Conservation (phyloP, 495 filamentous ascomycete genomes). For the Oleoguttula mirabilis region DNA sequence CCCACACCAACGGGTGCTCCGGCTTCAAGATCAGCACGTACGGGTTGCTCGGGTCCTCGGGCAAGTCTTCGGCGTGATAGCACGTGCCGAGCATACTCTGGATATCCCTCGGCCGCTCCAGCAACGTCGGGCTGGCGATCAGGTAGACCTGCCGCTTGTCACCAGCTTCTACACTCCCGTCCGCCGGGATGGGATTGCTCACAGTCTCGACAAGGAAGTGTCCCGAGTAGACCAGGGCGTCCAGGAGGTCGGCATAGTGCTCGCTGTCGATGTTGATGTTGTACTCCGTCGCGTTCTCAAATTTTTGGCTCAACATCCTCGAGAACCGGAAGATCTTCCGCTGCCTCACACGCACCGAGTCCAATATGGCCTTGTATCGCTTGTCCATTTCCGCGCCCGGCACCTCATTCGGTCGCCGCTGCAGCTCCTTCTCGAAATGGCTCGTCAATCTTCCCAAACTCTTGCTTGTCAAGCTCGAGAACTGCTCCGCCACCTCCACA, state of each 20-base stretch:
- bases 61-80: constrained; percentile 60
- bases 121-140: constrained; percentile 70
- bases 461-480: constrained; percentile 83
- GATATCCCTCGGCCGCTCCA: constrained; percentile 63
- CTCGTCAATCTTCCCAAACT: constrained; percentile 73
- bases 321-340: constrained; percentile 79
- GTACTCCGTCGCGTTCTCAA: constrained; percentile 93
- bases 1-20: constrained; percentile 68
- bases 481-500: constrained; percentile 97
- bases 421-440: constrained; percentile 85
- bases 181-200: constrained; percentile 35
- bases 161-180: background rate
- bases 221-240: constrained; percentile 67
- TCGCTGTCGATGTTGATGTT: constrained; percentile 59
- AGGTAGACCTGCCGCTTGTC: constrained; percentile 47
- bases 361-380: constrained; percentile 84
- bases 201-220: constrained; percentile 70
- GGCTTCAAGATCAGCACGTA: constrained; percentile 80
- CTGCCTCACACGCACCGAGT: constrained; percentile 91
- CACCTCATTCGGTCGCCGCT: constrained; percentile 67
- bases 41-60: constrained; percentile 58
- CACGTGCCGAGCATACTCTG: constrained; percentile 77
- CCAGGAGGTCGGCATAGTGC: constrained; percentile 59
- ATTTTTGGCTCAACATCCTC: constrained; percentile 74
- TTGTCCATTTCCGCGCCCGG: constrained; percentile 77